These are phyloP conservation scores for Rhodotorula babjevae DNA, from an alignment of 768 basidiomycete species.

Conservation along the genomic window DNA sequence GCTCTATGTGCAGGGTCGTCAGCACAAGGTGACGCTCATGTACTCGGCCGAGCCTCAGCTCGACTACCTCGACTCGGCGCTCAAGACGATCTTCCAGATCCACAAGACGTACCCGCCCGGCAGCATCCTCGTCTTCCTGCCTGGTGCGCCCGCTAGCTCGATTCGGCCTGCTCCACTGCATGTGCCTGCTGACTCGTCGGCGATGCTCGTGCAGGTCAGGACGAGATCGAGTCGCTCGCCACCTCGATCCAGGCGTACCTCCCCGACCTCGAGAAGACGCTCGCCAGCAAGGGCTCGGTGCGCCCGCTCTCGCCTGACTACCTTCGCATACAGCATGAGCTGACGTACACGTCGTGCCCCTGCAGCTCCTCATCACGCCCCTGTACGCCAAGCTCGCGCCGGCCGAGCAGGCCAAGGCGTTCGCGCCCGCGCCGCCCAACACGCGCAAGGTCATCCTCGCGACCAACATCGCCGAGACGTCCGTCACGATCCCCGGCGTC, in stretches of 20 bases:
- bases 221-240: conserved; percentile 86
- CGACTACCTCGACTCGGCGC: conserved; percentile 82
- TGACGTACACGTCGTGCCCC: conserved; percentile 1
- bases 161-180: no score
- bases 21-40: conserved; percentile 81
- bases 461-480: conserved; percentile 97
- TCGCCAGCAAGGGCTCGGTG: conserved; percentile 4
- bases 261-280: conserved; percentile 18
- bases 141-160: conserved; percentile 52
- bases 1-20: conserved; percentile 85
- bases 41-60: conserved; percentile 67
- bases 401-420: conserved; percentile 71
- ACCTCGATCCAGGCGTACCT: conserved; percentile 58
- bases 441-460: conserved; percentile 88
- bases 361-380: conserved; percentile 66
- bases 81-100: conserved; percentile 91
- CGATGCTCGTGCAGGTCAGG: conserved; percentile 65
- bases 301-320: neutral
- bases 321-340: no score
- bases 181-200: neutral
- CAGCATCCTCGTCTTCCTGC: conserved; percentile 88
- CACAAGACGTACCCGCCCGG: conserved; percentile 74
- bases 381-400: conserved; percentile 84
- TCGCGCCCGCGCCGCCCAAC: conserved; percentile 60
- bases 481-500: conserved; percentile 93